Evolutionary conservation across 2,329 filamentous ascomycete genomes (phyloP).

Genomic region (Cordyceps cicadae): DNA sequence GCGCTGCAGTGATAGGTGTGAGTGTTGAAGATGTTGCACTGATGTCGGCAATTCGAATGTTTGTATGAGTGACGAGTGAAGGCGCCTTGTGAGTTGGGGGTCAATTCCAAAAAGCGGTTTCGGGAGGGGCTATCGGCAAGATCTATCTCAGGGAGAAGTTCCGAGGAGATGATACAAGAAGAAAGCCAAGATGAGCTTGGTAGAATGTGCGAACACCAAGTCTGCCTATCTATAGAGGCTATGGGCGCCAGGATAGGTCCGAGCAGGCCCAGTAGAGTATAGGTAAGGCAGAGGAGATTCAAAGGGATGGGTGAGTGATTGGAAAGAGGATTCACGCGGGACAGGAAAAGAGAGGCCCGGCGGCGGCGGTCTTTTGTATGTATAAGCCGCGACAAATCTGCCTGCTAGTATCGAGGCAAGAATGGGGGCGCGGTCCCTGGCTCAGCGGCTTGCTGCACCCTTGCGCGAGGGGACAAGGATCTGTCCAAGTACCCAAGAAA

Average conservation of each 20-base stretch:
- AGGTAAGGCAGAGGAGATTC: conserved; percentile 1
- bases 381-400: conserved; percentile 9
- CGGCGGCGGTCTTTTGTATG: conserved; percentile 10
- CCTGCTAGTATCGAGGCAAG: conserved; percentile 2
- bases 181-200: neutral
- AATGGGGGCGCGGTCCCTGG: conserved; percentile 2
- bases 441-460: neutral
- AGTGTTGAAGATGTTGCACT: neutral
- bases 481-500: neutral
- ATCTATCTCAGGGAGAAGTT: neutral
- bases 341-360: conserved; percentile 6
- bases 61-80: neutral
- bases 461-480: conserved; percentile 1
- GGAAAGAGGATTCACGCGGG: conserved; percentile 1
- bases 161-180: neutral
- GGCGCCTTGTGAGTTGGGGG: neutral
- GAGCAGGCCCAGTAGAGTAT: conserved; percentile 1
- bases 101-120: neutral
- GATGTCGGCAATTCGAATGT: neutral
- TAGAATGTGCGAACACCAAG: neutral
- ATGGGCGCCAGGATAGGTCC: neutral
- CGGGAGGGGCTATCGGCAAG: neutral
- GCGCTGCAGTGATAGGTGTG: neutral
- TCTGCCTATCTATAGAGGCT: conserved; percentile 1
- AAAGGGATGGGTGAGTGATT: neutral